A percentile compares a stretch with the other conserved stretches of the same genome.
phyloP scores from a whole-genome alignment of 108 stramenopile species.

The Cyclotella cryptica region DNA sequence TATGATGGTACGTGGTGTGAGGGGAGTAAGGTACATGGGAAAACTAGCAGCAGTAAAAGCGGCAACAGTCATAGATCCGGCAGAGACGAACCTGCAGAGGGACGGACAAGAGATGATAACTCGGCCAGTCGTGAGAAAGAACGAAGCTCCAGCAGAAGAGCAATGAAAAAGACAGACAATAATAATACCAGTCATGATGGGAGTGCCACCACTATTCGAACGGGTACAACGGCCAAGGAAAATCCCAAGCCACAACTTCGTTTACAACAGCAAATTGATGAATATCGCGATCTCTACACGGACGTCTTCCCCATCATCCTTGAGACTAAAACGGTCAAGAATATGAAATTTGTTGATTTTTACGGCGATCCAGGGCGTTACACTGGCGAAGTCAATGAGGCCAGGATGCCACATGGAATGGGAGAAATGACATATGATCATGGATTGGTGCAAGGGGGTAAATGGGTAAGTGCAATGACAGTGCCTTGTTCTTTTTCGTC shows the following conservation, averaged over 20 bases:
- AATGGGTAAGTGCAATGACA: conserved; percentile 25
- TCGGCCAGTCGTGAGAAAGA: neutral
- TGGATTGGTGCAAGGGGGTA: conserved; percentile 41
- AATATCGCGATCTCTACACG: conserved; percentile 40
- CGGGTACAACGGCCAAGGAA: conserved; percentile 1
- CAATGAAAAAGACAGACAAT: neutral
- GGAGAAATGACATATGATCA: conserved; percentile 45
- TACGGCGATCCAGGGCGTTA: conserved; percentile 43
- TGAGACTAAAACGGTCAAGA: conserved; percentile 35
- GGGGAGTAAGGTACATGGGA: conserved; percentile 40
- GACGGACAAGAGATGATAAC: neutral
- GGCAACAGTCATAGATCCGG: neutral
- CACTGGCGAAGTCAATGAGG: conserved; percentile 52
- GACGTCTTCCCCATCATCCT: neutral
- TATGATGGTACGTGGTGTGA: conserved; percentile 40
- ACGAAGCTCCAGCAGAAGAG: neutral
- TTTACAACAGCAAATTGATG: conserved; percentile 3
- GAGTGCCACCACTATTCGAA: neutral
- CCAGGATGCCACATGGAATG: conserved; percentile 42
- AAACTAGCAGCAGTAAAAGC: conserved; percentile 16
- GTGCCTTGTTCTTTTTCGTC: neutral
- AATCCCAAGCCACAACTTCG: conserved; percentile 4
- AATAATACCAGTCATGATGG: conserved; percentile 1
- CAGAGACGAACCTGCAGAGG: neutral
- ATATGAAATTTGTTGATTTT: conserved; percentile 48